These are phyloP conservation scores for Podaxis mareebaensis DNA, from an alignment of 768 basidiomycete species.

Conservation along the genomic window DNA sequence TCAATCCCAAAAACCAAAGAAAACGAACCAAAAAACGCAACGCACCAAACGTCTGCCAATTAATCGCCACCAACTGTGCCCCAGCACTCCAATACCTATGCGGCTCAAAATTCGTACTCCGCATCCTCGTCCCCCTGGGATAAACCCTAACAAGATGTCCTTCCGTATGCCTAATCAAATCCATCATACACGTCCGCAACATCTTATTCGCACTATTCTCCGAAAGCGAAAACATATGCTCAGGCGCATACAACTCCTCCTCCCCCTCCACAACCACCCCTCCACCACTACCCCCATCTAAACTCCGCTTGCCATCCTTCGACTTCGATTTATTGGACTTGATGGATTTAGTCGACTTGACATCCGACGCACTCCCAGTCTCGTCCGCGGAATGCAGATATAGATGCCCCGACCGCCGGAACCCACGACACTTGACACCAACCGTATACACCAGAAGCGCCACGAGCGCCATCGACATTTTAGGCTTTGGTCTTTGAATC, in stretches of 20 bases:
- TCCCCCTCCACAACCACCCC: constrained; percentile 86
- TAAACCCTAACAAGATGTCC: constrained; percentile 87
- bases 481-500: constrained; percentile 42
- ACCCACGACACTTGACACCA: constrained; percentile 91
- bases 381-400: neutral
- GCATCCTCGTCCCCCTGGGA: constrained; percentile 81
- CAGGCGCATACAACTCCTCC: constrained; percentile 78
- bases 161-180: constrained; percentile 89
- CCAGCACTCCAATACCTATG: constrained; percentile 92
- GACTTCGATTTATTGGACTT: neutral
- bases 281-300: constrained; percentile 49
- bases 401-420: constrained; percentile 28
- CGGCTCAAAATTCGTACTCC: constrained; percentile 88
- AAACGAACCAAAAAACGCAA: constrained; percentile 11
- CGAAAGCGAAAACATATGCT: constrained; percentile 91
- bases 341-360: neutral
- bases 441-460: constrained; percentile 92
- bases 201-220: constrained; percentile 82
- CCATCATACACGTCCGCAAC: constrained; percentile 59
- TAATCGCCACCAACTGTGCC: constrained; percentile 89
- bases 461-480: constrained; percentile 75
- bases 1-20: neutral
- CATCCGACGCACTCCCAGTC: neutral
- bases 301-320: constrained; percentile 57
- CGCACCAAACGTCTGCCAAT: constrained; percentile 95